These are phyloP conservation scores for Rhinocladiella mackenziei DNA, from an alignment of 2,329 filamentous ascomycete genomes.

Conservation along the genomic window DNA sequence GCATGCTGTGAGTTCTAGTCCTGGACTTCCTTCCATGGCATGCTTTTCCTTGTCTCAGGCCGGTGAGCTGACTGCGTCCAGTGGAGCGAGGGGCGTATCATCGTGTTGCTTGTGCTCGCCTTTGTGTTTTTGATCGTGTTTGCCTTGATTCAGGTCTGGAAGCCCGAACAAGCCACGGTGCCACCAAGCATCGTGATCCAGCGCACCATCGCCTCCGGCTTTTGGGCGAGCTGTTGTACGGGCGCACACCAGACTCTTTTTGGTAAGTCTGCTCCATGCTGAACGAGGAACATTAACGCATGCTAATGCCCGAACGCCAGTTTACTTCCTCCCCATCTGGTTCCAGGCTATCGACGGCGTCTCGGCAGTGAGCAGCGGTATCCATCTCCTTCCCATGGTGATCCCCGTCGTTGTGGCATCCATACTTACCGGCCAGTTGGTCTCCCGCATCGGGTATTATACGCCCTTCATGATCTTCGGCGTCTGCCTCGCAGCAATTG, in stretches of 20 bases:
- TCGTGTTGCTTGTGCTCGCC: conserved; percentile 20
- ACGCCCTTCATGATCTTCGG: conserved; percentile 34
- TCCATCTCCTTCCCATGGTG: conserved; percentile 15
- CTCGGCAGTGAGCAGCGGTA: conserved; percentile 27
- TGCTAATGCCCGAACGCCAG: not conserved
- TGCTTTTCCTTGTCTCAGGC: conserved; percentile 32
- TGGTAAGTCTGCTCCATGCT: not conserved
- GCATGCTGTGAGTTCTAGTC: conserved; percentile 34
- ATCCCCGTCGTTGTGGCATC: conserved; percentile 14
- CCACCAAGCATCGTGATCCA: conserved; percentile 22
- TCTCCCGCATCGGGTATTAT: conserved; percentile 33
- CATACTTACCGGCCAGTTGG: conserved; percentile 18
- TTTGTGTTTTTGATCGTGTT: conserved; percentile 14
- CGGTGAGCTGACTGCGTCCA: not conserved
- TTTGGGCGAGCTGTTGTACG: conserved; percentile 7
- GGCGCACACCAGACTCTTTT: conserved; percentile 6
- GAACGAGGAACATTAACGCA: not conserved
- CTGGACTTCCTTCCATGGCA: conserved; percentile 26
- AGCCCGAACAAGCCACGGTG: conserved; percentile 29
- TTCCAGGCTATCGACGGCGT: conserved; percentile 26
- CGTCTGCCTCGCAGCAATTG: conserved; percentile 25
- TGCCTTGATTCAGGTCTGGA: conserved; percentile 13
- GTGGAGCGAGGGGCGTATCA: conserved; percentile 17
- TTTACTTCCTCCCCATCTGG: conserved; percentile 17
- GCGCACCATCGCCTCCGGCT: conserved; percentile 16